Conservation (phyloP, 2,329 filamentous ascomycete genomes). For the Botrytis paeoniae region DNA sequence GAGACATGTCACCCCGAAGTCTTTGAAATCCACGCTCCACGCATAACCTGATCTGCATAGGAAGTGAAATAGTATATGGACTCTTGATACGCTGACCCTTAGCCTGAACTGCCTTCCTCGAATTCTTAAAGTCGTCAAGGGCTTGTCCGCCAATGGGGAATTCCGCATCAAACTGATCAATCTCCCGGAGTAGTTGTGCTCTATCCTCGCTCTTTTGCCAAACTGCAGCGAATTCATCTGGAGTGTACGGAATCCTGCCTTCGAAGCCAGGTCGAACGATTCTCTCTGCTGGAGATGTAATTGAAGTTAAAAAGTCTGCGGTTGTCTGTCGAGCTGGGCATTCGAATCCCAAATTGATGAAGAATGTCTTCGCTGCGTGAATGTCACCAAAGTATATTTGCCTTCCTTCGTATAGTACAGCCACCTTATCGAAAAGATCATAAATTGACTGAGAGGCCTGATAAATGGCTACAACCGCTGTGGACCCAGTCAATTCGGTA, state of each 20-base stretch:
- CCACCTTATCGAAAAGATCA: constrained; percentile 62
- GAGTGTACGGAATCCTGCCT: constrained; percentile 52
- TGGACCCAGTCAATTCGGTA: constrained; percentile 60
- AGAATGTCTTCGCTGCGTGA: constrained; percentile 63
- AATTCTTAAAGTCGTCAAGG: constrained; percentile 41
- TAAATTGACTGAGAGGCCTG: constrained; percentile 69
- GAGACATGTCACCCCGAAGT: constrained; percentile 69
- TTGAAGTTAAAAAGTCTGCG: constrained; percentile 72
- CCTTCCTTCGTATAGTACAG: constrained; percentile 64
- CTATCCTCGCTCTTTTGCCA: constrained; percentile 49
- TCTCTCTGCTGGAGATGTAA: constrained; percentile 61
- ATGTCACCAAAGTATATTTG: constrained; percentile 70
- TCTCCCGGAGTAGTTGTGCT: constrained; percentile 45
- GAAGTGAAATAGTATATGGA: constrained; percentile 77
- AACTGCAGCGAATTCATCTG: constrained; percentile 52
- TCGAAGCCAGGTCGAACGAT: constrained; percentile 55
- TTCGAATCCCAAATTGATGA: constrained; percentile 67
- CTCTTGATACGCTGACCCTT: constrained; percentile 57
- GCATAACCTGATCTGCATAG: constrained; percentile 74
- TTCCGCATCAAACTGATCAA: constrained; percentile 50
- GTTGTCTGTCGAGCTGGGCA: constrained; percentile 57
- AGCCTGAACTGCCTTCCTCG: constrained; percentile 39
- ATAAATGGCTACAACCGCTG: constrained; percentile 67
- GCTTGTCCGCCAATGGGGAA: constrained; percentile 36
- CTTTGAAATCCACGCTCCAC: constrained; percentile 77